Percentiles rank a stretch among this genome's conserved stretches.
Evolutionary conservation across 148 eudicot genomes (phyloP).

Genomic region (Persicaria maculosa): DNA sequence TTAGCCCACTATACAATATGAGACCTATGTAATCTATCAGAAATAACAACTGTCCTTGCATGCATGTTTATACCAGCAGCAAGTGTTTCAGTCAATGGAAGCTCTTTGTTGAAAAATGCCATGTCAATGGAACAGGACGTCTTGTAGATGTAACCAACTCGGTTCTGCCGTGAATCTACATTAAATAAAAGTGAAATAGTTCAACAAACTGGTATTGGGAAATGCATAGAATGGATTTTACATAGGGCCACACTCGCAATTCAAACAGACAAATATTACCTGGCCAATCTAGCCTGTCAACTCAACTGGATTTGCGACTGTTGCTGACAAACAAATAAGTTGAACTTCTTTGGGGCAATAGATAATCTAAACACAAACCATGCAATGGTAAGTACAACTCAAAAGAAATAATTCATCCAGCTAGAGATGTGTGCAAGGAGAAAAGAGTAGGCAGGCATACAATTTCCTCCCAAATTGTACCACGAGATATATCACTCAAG

Average conservation of each 20-base stretch:
- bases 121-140: constrained; percentile 96
- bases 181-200: constrained; percentile 11
- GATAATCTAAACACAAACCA: constrained; percentile 47
- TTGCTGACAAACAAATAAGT: constrained; percentile 95
- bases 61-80: constrained; percentile 99
- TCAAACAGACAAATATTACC: constrained; percentile 31
- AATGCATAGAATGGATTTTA: neutral
- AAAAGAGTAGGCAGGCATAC: constrained; percentile 37
- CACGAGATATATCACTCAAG: constrained; percentile 93
- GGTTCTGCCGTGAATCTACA: constrained; percentile 90
- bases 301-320: constrained; percentile 98
- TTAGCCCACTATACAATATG: no score
- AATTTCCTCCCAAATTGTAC: constrained; percentile 99
- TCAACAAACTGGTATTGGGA: neutral
- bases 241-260: neutral
- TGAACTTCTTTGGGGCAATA: constrained; percentile 99
- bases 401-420: constrained; percentile 3
- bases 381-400: neutral
- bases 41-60: constrained; percentile 92
- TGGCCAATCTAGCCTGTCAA: constrained; percentile 97
- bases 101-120: constrained; percentile 90
- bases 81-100: constrained; percentile 96
- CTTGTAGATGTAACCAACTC: constrained; percentile 85
- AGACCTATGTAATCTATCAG: no score
- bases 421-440: constrained; percentile 1